phyloP scores from a whole-genome alignment of 2,329 filamentous ascomycete genomes.

The Aspergillus pseudoterreus region DNA sequence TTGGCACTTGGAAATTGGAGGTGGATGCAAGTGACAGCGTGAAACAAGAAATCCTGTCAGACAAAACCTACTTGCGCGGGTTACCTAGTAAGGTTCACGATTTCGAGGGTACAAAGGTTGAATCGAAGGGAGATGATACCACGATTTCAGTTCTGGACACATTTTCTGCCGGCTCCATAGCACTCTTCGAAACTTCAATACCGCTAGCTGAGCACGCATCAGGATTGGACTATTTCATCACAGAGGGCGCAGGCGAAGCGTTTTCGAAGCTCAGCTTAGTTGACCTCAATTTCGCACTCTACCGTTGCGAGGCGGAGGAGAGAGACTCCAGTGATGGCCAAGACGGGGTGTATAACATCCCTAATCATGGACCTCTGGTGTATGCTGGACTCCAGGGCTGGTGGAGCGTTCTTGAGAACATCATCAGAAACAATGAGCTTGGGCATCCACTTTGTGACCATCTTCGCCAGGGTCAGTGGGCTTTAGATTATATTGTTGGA shows the following conservation, averaged over 20 bases:
- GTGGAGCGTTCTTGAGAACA: slow-evolving; percentile 86
- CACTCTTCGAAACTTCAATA: slow-evolving; percentile 94
- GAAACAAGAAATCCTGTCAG: slow-evolving; percentile 60
- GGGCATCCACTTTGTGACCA: slow-evolving; percentile 93
- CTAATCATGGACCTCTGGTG: slow-evolving; percentile 76
- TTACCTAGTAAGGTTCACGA: slow-evolving; percentile 79
- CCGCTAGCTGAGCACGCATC: slow-evolving; percentile 78
- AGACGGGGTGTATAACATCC: slow-evolving; percentile 87
- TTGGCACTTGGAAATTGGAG: slow-evolving; percentile 90
- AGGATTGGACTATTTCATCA: slow-evolving; percentile 81
- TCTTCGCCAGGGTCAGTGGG: slow-evolving; percentile 86
- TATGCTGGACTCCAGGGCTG: slow-evolving; percentile 98
- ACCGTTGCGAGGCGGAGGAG: slow-evolving; percentile 87
- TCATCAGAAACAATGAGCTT: slow-evolving; percentile 84
- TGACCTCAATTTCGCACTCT: slow-evolving; percentile 88
- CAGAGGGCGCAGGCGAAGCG: slow-evolving; percentile 72
- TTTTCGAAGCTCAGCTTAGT: slow-evolving; percentile 71
- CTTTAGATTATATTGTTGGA: slow-evolving; percentile 78
- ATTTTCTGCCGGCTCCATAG: slow-evolving; percentile 91
- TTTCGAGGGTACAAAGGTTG: slow-evolving; percentile 68
- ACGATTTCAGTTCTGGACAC: slow-evolving; percentile 74
- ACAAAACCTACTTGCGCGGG: slow-evolving; percentile 70
- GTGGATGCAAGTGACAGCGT: slow-evolving; percentile 74
- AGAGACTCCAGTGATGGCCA: slow-evolving; percentile 71
- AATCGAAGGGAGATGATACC: slow-evolving; percentile 69